Base-by-base conservation (phyloP, 2,329 filamentous ascomycete species). In the Macrophomina pseudophaseolina region DNA sequence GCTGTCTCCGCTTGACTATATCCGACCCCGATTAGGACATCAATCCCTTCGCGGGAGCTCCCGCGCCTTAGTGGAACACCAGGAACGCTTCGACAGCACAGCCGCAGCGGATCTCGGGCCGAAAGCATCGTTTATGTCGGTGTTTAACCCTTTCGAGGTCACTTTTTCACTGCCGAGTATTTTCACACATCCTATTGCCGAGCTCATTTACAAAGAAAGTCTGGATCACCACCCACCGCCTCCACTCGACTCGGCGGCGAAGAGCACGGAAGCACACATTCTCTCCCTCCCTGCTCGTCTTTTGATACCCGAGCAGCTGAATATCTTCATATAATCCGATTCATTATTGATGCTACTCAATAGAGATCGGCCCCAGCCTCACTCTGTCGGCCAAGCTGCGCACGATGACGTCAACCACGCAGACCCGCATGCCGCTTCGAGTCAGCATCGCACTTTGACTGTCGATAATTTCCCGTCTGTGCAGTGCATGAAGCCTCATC, bases 81-180 rank as follows among this genome's bases (percentile, higher is more conserved):
- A 33, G 23, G 56, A 33, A 32, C 23, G 14, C 23, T 32, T 18
- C 18, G 18, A 51, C 28, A 14, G 48, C 18, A 32, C 23, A 12
- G 23, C 23, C 28, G 56, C 3, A 2, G 28, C 56, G n/a, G 56
- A 35, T 16, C 56, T 60, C 40, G 42, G 56, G 8, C 42, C 56
- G 14, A 32, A 46, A 23, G 14, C 56, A 33, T 35, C 30, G 8
- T 23, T 33, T 23, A 42, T 23, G 8, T 8, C 30, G 30, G 7
- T n/a, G 42, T 48, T 42, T 60, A 18, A 60, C 56, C 56, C 42
- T 28, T 48, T 60, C 56, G 40, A 23, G 28, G 7, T 46, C 40
- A 59, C 11, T 12, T 30, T 23, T 23, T 32, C 4, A 48, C 30
- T 0, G 42, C 38, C 28, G 42, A 14, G 14, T 48, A 35, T 28